Percentiles rank a stretch among this genome's conserved stretches.
Conservation (phyloP, 352 stramenopile species). For the Pythium apleroticum region DNA sequence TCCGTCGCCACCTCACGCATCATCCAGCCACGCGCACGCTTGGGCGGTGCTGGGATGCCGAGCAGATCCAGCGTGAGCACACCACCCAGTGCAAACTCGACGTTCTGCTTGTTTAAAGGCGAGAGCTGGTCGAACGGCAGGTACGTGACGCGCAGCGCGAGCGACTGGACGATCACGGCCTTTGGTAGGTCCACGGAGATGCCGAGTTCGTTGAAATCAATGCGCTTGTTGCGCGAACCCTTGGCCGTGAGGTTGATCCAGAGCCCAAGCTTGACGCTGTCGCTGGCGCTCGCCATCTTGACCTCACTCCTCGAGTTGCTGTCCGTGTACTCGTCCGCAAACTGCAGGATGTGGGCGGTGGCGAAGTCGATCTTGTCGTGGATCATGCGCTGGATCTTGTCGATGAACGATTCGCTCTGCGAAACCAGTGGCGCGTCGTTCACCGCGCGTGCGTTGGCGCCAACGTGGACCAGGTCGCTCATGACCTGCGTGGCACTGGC, state of each 20-base stretch:
- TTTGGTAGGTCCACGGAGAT: slow-evolving; percentile 75
- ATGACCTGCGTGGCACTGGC: slow-evolving; percentile 62
- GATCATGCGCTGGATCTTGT: slow-evolving; percentile 55
- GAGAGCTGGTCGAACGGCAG: slow-evolving; percentile 63
- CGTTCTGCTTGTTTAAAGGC: slow-evolving; percentile 21
- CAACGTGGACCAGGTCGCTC: slow-evolving; percentile 57
- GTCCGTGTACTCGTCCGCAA: slow-evolving; percentile 72
- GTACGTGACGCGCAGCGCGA: slow-evolving; percentile 61
- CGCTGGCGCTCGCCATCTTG: slow-evolving; percentile 51
- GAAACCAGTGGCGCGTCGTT: slow-evolving; percentile 42
- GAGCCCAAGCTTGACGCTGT: slow-evolving; percentile 54
- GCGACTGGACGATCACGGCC: slow-evolving; percentile 72
- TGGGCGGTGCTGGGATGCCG: slow-evolving; percentile 60
- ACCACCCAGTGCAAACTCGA: slow-evolving; percentile 58
- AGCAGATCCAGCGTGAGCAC: slow-evolving; percentile 71
- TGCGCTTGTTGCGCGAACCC: slow-evolving; percentile 70
- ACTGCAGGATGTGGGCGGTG: slow-evolving; percentile 70
- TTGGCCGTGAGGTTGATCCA: slow-evolving; percentile 80
- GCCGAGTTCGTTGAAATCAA: slow-evolving; percentile 71
- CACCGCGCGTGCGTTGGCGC: slow-evolving; percentile 50
- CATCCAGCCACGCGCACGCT: slow-evolving; percentile 70
- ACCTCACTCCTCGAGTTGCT: slow-evolving; percentile 57
- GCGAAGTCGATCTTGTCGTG: slow-evolving; percentile 65
- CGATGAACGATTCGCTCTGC: slow-evolving; percentile 47
- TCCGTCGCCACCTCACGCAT: slow-evolving; percentile 66